Conservation (phyloP, 2,329 filamentous ascomycete species). For the Myriosclerotinia curreyana region DNA sequence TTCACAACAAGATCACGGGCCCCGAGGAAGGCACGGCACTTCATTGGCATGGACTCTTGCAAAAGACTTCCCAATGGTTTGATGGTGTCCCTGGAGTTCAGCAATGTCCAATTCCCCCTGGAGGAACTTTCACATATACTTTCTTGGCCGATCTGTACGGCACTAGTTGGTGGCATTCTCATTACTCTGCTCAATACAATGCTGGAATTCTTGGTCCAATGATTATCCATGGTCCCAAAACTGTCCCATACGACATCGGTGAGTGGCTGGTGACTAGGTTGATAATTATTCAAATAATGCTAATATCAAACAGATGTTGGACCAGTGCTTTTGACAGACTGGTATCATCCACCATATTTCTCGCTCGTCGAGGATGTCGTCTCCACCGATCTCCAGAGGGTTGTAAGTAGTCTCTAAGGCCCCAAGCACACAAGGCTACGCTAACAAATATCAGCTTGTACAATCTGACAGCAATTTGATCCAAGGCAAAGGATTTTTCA, state of each 20-base stretch:
- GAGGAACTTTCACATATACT: slow-evolving; percentile 34
- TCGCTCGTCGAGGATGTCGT: slow-evolving; percentile 46
- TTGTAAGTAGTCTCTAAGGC: not conserved
- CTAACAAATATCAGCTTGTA: slow-evolving; percentile 16
- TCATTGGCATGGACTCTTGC: slow-evolving; percentile 50
- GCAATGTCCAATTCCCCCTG: slow-evolving; percentile 64
- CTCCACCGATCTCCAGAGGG: slow-evolving; percentile 4
- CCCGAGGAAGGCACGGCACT: slow-evolving; percentile 40
- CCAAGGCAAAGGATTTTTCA: slow-evolving; percentile 33
- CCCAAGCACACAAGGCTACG: not conserved
- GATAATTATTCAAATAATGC: not conserved
- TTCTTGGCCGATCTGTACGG: slow-evolving; percentile 27
- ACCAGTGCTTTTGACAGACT: slow-evolving; percentile 43
- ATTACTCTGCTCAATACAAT: slow-evolving; percentile 50
- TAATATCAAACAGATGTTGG: slow-evolving; percentile 47
- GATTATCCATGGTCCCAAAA: slow-evolving; percentile 58
- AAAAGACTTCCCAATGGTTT: slow-evolving; percentile 38
- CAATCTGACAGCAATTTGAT: slow-evolving; percentile 37
- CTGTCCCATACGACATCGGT: slow-evolving; percentile 56
- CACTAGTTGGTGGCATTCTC: slow-evolving; percentile 56
- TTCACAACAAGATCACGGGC: slow-evolving; percentile 63
- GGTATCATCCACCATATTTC: slow-evolving; percentile 46
- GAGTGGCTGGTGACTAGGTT: not conserved
- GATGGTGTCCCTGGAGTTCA: slow-evolving; percentile 49
- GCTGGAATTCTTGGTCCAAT: slow-evolving; percentile 60